Percentiles rank a stretch among this genome's conserved stretches.
These are phyloP conservation scores for Coniella lustricola DNA, from an alignment of 2,329 filamentous ascomycete genomes.

Conservation along the genomic window DNA sequence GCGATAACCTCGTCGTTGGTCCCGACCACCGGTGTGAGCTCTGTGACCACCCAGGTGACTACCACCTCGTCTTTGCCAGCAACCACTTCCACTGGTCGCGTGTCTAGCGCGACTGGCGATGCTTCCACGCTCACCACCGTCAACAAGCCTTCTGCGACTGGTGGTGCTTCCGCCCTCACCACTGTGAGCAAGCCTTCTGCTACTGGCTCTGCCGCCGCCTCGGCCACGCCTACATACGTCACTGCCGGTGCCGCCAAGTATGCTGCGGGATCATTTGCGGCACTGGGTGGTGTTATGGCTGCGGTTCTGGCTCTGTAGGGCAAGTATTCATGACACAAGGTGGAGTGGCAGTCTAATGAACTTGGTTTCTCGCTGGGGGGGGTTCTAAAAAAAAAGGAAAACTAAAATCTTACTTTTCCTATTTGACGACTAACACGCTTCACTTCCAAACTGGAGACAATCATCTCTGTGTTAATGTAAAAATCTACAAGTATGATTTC, in stretches of 20 bases:
- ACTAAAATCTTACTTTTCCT: too few species aligned
- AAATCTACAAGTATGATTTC: too few species aligned
- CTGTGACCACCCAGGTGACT: constrained; percentile 21
- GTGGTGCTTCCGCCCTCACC: constrained; percentile 16
- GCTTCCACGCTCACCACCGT: constrained; percentile 17
- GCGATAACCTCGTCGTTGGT: constrained; percentile 18
- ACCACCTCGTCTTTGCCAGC: constrained; percentile 19
- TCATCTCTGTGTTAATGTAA: too few species aligned
- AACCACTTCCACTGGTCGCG: not conserved
- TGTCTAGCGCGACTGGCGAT: constrained; percentile 9
- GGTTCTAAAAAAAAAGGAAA: too few species aligned
- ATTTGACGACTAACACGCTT: too few species aligned
- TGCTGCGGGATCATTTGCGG: constrained; percentile 31
- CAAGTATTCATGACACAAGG: too few species aligned
- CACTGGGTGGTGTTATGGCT: constrained; percentile 33
- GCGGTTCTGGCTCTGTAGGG: constrained; percentile 36
- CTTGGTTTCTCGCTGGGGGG: too few species aligned
- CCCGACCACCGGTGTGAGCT: constrained; percentile 17
- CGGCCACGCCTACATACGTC: constrained; percentile 4
- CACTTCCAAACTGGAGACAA: too few species aligned
- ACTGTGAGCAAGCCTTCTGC: constrained; percentile 8
- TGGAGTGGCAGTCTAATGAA: too few species aligned
- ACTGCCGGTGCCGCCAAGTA: constrained; percentile 24
- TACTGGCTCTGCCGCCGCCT: constrained; percentile 5
- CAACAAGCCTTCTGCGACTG: constrained; percentile 21